These are phyloP conservation scores for Collybiopsis confluens DNA, from an alignment of 768 basidiomycete species.

Conservation along the genomic window DNA sequence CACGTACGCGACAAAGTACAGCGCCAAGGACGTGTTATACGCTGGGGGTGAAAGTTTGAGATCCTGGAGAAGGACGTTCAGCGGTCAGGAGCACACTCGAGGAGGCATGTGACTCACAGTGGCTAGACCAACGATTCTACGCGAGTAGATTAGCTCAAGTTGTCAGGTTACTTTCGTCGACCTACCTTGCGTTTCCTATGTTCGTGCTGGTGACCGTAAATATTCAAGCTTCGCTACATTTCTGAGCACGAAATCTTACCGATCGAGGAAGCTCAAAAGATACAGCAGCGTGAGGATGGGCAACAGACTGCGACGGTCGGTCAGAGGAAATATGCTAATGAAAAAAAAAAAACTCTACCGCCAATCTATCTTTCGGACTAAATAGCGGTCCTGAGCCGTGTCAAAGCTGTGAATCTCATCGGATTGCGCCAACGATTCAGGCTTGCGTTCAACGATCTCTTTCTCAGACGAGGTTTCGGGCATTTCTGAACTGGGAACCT, in stretches of 20 bases:
- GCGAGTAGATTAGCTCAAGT: neutral
- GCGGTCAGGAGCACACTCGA: neutral
- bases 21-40: conserved; percentile 54
- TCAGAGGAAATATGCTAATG: neutral
- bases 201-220: conserved; percentile 21
- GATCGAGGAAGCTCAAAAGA: conserved; percentile 32
- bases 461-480: neutral
- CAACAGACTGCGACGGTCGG: conserved; percentile 22
- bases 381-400: conserved; percentile 16
- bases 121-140: neutral
- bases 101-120: neutral
- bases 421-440: neutral
- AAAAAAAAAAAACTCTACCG: conserved; percentile 8
- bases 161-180: neutral
- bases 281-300: conserved; percentile 37
- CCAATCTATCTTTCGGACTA: conserved; percentile 28
- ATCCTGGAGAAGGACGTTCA: conserved; percentile 29
- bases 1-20: conserved; percentile 61
- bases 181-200: conserved; percentile 36
- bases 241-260: conserved; percentile 17
- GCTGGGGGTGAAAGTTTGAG: conserved; percentile 42
- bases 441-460: neutral
- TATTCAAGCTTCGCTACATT: neutral
- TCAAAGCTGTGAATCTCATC: neutral
- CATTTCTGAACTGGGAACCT: neutral